These are phyloP conservation scores for Lentinus polychrous DNA, from an alignment of 1,284 basidiomycete genomes.

Conservation along the genomic window DNA sequence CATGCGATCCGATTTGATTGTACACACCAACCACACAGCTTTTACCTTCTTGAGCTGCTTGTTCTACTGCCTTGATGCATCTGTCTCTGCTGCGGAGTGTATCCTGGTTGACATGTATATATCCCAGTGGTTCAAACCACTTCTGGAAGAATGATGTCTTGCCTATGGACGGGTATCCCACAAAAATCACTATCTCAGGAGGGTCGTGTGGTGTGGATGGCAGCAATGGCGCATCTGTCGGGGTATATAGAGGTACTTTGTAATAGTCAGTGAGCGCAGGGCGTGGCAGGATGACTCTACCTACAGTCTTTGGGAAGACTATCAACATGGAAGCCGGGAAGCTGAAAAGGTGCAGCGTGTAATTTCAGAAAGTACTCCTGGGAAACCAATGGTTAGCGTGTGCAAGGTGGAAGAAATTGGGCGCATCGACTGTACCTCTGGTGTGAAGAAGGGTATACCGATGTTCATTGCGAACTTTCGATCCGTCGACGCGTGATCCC, in stretches of 20 bases:
- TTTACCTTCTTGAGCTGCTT: slow-evolving; percentile 46
- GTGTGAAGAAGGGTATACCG: slow-evolving; percentile 66
- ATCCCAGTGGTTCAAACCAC: slow-evolving; percentile 64
- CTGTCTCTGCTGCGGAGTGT: slow-evolving; percentile 65
- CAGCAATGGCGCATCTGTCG: slow-evolving; percentile 55
- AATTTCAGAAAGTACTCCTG: slow-evolving; percentile 78
- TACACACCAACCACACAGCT: slow-evolving; percentile 73
- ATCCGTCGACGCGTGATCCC: slow-evolving; percentile 77
- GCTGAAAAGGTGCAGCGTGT: slow-evolving; percentile 33
- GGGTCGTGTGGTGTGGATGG: slow-evolving; percentile 28
- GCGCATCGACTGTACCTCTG: slow-evolving; percentile 42
- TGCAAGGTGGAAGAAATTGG: too few species aligned
- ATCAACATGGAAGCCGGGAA: slow-evolving; percentile 57
- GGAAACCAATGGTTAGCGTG: too few species aligned
- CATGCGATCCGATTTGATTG: neutral
- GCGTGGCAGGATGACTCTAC: slow-evolving; percentile 6
- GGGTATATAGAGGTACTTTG: slow-evolving; percentile 52
- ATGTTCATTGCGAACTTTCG: slow-evolving; percentile 81
- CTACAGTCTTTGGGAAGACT: slow-evolving; percentile 36
- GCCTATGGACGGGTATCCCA: slow-evolving; percentile 83
- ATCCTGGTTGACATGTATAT: slow-evolving; percentile 86
- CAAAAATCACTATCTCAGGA: slow-evolving; percentile 72
- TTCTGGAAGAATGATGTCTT: slow-evolving; percentile 77
- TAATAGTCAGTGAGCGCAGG: slow-evolving; percentile 6
- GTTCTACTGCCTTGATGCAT: slow-evolving; percentile 63